phyloP scores from a whole-genome alignment of 345 rosid genomes.

The Eucalyptus fibrosa region DNA sequence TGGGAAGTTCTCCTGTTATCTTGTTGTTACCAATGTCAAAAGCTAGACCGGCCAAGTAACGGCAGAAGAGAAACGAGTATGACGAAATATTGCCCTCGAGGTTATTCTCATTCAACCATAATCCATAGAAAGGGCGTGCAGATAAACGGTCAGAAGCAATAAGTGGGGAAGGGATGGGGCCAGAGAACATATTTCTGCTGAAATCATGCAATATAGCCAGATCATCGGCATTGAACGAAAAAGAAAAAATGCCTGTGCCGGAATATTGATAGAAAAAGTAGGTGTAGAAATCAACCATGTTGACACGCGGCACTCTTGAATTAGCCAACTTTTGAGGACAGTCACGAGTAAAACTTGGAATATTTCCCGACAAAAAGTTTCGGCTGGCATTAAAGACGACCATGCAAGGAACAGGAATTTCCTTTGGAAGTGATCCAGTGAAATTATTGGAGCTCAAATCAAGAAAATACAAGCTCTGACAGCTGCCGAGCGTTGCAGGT shows the following conservation, averaged over 20 bases:
- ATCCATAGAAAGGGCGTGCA: conserved; percentile 18
- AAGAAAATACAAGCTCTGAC: conserved; percentile 24
- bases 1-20: conserved; percentile 27
- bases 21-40: conserved; percentile 21
- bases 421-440: conserved; percentile 17
- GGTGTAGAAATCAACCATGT: conserved; percentile 12
- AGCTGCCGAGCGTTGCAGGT: conserved; percentile 7
- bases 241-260: background rate
- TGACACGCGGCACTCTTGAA: background rate
- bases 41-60: conserved; percentile 14
- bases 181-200: conserved; percentile 24
- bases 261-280: conserved; percentile 17
- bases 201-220: conserved; percentile 27
- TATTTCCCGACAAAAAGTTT: conserved; percentile 18
- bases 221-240: background rate
- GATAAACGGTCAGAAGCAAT: conserved; percentile 7
- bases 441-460: conserved; percentile 37
- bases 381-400: conserved; percentile 19
- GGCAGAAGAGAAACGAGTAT: conserved; percentile 25
- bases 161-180: conserved; percentile 16
- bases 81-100: conserved; percentile 18
- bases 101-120: conserved; percentile 23
- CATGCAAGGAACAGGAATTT: conserved; percentile 27
- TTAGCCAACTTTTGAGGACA: conserved; percentile 3
- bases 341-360: conserved; percentile 10